Percentiles rank a stretch among this genome's conserved stretches.
phyloP scores from a whole-genome alignment of 2,329 filamentous ascomycete species.

The Pseudocercospora crystallina region DNA sequence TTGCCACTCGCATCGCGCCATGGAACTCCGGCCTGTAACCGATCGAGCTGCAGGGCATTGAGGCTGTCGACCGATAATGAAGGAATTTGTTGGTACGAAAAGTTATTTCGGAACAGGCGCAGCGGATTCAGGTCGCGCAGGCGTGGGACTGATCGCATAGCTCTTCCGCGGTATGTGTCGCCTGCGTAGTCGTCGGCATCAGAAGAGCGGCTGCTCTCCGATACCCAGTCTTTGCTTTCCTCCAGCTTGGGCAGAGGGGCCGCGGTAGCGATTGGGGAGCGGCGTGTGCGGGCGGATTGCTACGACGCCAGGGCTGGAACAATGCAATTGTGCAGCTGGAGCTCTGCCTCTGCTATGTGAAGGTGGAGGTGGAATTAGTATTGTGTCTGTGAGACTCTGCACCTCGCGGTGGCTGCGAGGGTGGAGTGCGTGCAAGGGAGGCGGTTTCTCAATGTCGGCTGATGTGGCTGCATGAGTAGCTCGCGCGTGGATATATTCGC shows the following conservation, averaged over 20 bases:
- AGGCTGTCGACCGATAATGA: conserved; percentile 38
- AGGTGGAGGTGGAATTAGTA: too few species aligned
- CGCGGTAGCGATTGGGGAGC: too few species aligned
- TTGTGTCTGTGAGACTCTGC: too few species aligned
- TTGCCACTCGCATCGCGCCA: conserved; percentile 22
- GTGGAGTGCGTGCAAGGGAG: too few species aligned
- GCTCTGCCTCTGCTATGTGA: too few species aligned
- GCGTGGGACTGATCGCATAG: conserved; percentile 28
- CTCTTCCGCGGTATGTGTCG: conserved; percentile 12
- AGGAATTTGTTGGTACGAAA: conserved; percentile 48
- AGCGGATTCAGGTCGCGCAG: conserved; percentile 47
- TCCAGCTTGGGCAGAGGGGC: conserved; percentile 19
- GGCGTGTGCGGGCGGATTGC: too few species aligned
- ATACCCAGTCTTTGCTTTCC: conserved; percentile 24
- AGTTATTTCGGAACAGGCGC: conserved; percentile 45
- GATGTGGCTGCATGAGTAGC: too few species aligned
- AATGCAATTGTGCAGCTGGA: too few species aligned
- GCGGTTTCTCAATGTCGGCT: too few species aligned
- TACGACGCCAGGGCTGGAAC: too few species aligned
- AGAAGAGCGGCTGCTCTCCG: conserved; percentile 27
- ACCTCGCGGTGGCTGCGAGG: too few species aligned
- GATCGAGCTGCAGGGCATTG: conserved; percentile 24
- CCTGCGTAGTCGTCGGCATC: conserved; percentile 18
- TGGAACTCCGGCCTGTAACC: conserved; percentile 39
- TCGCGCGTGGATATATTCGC: too few species aligned